Percentiles rank a stretch among this genome's conserved stretches.
phyloP scores from a whole-genome alignment of 2,329 filamentous ascomycete genomes.

The Talaromyces pinophilus region DNA sequence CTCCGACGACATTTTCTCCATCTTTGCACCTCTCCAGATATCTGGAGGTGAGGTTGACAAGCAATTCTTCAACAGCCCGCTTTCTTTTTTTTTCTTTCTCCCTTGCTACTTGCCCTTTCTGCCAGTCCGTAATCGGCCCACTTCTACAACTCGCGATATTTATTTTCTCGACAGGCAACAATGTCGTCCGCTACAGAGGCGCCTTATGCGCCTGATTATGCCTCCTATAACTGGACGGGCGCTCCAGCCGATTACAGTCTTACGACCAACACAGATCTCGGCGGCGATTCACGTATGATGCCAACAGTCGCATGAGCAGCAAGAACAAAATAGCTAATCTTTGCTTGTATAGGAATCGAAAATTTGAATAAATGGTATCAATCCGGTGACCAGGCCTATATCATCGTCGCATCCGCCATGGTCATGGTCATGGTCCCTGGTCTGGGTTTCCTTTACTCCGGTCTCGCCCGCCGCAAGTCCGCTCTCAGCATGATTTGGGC shows the following conservation, averaged over 20 bases:
- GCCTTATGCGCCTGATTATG: constrained; percentile 46
- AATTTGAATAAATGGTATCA: constrained; percentile 97
- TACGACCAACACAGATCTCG: constrained; percentile 59
- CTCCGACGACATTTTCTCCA: not conserved
- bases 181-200: constrained; percentile 35
- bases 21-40: constrained; percentile 1
- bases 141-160: not conserved
- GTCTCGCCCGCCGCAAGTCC: constrained; percentile 95
- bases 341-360: constrained; percentile 60
- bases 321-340: not conserved
- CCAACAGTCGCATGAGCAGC: not conserved
- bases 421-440: constrained; percentile 96
- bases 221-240: constrained; percentile 53
- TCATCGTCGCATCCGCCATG: constrained; percentile 86
- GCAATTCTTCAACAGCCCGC: not conserved
- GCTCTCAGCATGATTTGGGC: constrained; percentile 97
- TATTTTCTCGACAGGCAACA: constrained; percentile 19
- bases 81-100: not conserved
- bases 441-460: constrained; percentile 96
- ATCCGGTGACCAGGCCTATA: constrained; percentile 89
- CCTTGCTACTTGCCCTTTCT: constrained; percentile 8
- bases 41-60: constrained; percentile 1
- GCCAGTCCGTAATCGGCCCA: constrained; percentile 3
- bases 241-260: constrained; percentile 46
- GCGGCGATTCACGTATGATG: constrained; percentile 76